Base-by-base conservation (phyloP, 2,329 filamentous ascomycete genomes). In the Cordyceps fumosorosea region DNA sequence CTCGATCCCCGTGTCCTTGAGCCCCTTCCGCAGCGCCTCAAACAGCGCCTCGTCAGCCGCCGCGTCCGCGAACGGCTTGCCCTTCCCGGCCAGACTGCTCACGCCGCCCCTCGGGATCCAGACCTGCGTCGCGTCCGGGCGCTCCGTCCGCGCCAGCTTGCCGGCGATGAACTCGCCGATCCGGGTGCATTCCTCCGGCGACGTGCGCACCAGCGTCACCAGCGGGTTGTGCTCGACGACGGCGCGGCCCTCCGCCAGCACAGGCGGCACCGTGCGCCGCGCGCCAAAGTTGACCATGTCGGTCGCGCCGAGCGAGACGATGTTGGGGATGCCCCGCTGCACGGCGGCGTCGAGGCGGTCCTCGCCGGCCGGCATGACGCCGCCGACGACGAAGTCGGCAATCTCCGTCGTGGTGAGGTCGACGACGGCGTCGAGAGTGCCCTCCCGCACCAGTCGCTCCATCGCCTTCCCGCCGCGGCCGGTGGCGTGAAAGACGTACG, bases 331-430 rank as follows among this genome's bases (percentile, higher is more conserved):
- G 0, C 84, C 84, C 1, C 75, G 78, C 63, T 77, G 73, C 0
- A 82, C 77, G 0, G 84, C 85, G 0, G 84, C 84, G 24, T 81
- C 78, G 1, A 91, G 76, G 24, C 88, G 77, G 6, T 75, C 68
- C 1, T 78, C 74, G 0, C 84, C 86, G 0, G 87, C 86, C 34
- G 79, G 81, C 74, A 90, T 81, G 3, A 84, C 78, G 0, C 88
- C 87, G 0, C 85, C 88, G 18, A 82, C 81, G 0, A 89, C 65
- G 53, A 84, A 74, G 67, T 90, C 88, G 50, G 82, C 83, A 20
- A 89, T 79, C 68, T 91, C 88, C 0, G 86, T 89, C 0, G 87
- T 90, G 0, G 88, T 90, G n/a, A 90, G 72, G 68, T 91, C 88
- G 3, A 90, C 73, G 0, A 90, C 80, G 0, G 83, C 88, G 67